Evolutionary conservation across 2,329 filamentous ascomycete species (phyloP), one percentile per base, ranked within the genome.

Genomic region (Calonectria ilicicola): DNA sequence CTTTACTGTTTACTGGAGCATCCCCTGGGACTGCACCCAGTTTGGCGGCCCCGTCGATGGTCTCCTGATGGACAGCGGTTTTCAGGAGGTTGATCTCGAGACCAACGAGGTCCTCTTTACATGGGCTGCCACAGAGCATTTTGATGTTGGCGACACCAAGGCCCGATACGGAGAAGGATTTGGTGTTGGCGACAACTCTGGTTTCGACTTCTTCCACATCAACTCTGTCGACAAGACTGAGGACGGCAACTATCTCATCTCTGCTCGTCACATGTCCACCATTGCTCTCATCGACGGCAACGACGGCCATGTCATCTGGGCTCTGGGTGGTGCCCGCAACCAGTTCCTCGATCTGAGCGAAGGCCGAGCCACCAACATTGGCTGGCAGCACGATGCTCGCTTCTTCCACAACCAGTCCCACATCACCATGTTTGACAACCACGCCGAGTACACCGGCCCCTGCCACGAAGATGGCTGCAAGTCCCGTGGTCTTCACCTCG

Each of bases 371-470:
- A 83, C 81, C 35, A 77, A 82, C 72, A 84, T 85, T 74, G 77
- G 78, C 63, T 85, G 83, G 81, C 84, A 86, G 75, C 84, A 85
- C 73, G 82, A 85, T 64, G 83, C 81, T 7, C 81, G 81, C 26
- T 79, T 83, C 73, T 77, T 79, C 75, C 76, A 77, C 53, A 71
- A 78, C 67, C 77, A 80, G 64, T 76, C 64, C 14, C 80, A 81
- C 49, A 76, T 85, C 65, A 82, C 81, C 66, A 78, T 85, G 63
- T 85, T 85, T 69, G 83, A 85, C 77, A 85, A 86, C 75, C 83
- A 84, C 56, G 79, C 74, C 51, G 80, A 83, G 74, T 72, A 79
- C 4, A 83, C 81, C 2, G 77, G 77, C 0, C 76, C 71, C 26
- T 84, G 83, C 68, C 72, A 65, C 2, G 67, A 77, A 2, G 60